Percentiles rank a stretch among this genome's conserved stretches.
Conservation (phyloP, 495 filamentous ascomycete genomes). For the Usnea hakonensis region DNA sequence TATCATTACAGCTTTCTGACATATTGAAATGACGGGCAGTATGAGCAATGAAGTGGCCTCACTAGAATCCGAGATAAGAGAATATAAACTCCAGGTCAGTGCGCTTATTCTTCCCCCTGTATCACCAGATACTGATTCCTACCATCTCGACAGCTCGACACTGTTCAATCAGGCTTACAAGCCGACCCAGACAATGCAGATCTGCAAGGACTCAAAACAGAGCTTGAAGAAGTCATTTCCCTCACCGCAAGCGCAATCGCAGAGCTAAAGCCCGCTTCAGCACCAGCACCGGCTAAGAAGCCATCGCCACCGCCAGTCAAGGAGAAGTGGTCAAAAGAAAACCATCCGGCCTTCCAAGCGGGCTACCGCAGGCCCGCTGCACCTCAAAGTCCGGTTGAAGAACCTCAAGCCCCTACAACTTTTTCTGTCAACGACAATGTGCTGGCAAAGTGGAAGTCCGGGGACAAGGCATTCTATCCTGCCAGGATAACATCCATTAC, state of each 20-base stretch:
- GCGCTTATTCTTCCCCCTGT: background rate
- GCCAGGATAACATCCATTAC: conserved; percentile 91
- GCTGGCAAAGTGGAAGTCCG: conserved; percentile 81
- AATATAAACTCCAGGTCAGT: conserved; percentile 71
- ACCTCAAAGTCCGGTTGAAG: conserved; percentile 38
- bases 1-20: background rate
- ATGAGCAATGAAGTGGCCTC: conserved; percentile 55
- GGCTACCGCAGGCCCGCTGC: conserved; percentile 37
- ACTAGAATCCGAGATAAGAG: conserved; percentile 68
- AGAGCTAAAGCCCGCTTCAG: conserved; percentile 61
- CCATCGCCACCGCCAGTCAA: conserved; percentile 41
- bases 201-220: conserved; percentile 66
- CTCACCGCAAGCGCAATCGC: conserved; percentile 70
- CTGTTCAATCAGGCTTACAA: conserved; percentile 64
- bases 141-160: conserved; percentile 57
- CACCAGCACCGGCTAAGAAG: conserved; percentile 37
- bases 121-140: background rate
- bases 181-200: conserved; percentile 78
- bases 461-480: conserved; percentile 84
- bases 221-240: conserved; percentile 78
- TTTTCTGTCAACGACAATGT: conserved; percentile 88
- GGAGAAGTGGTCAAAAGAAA: conserved; percentile 68
- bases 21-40: conserved; percentile 2
- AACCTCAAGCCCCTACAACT: conserved; percentile 40
- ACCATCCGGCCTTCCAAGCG: conserved; percentile 60